phyloP scores from a whole-genome alignment of 2,329 filamentous ascomycete species.

The Ceratocystis huliohia region DNA sequence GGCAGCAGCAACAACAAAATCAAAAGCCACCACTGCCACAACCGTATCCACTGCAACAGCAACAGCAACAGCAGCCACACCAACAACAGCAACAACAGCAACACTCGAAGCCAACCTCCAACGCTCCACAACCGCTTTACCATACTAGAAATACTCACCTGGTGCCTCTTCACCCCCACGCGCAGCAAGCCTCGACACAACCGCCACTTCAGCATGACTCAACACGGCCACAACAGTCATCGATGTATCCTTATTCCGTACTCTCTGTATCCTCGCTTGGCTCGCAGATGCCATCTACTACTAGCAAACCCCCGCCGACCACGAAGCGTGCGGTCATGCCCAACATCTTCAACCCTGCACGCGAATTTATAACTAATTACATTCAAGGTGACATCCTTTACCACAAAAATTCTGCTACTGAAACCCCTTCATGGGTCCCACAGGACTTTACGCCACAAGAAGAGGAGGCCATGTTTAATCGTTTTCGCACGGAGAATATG shows the following conservation, averaged over 20 bases:
- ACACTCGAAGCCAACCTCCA: not conserved
- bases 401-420: not conserved
- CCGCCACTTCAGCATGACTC: not conserved
- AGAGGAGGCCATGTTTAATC: constrained; percentile 16
- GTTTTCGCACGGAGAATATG: constrained; percentile 24
- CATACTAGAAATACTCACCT: not conserved
- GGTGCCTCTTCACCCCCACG: not conserved
- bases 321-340: constrained; percentile 16
- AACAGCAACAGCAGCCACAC: not conserved
- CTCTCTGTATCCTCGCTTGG: not conserved
- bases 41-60: not conserved
- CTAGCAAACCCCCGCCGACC: not conserved
- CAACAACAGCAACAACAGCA: not conserved
- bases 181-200: not conserved
- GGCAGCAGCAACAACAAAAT: not conserved
- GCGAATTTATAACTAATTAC: constrained; percentile 15
- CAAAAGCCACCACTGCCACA: not conserved
- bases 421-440: constrained; percentile 16
- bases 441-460: constrained; percentile 4
- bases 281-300: constrained; percentile 14
- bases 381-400: constrained; percentile 7
- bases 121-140: not conserved
- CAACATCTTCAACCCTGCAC: constrained; percentile 19
- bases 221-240: not conserved
- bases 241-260: not conserved